phyloP scores from a whole-genome alignment of 1,284 basidiomycete species.

The Sanghuangporus sanghuang region DNA sequence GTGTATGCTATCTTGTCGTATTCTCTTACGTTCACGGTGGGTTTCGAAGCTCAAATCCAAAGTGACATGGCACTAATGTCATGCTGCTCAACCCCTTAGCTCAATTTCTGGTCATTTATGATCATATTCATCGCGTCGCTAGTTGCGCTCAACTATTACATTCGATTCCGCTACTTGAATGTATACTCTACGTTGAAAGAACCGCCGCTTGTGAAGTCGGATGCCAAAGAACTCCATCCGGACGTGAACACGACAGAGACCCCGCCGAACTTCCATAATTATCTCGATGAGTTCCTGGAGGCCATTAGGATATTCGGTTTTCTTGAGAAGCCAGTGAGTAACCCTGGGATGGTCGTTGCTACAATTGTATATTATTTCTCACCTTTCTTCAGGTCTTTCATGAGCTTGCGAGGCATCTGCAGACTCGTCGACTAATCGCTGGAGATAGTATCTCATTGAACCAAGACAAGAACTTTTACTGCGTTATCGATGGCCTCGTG shows the following conservation, averaged over 20 bases:
- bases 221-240: conserved; percentile 78
- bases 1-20: conserved; percentile 80
- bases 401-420: conserved; percentile 88
- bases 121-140: conserved; percentile 65
- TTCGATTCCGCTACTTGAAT: conserved; percentile 78
- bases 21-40: conserved; percentile 80
- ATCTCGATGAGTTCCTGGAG: conserved; percentile 91
- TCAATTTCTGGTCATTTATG: conserved; percentile 86
- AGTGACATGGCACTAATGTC: neutral
- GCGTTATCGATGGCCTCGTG: conserved; percentile 88
- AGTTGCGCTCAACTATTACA: conserved; percentile 75
- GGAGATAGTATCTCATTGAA: conserved; percentile 89
- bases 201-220: conserved; percentile 72
- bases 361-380: neutral
- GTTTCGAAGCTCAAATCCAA: conserved; percentile 20
- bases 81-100: conserved; percentile 33
- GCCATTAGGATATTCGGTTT: conserved; percentile 95
- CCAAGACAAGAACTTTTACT: conserved; percentile 92
- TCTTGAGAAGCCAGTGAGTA: conserved; percentile 83
- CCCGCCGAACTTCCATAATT: conserved; percentile 85
- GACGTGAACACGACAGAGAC: conserved; percentile 77
- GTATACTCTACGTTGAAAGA: conserved; percentile 81
- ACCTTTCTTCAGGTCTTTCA: conserved; percentile 74
- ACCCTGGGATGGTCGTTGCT: neutral
- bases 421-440: conserved; percentile 86